Evolutionary conservation across 2,329 filamentous ascomycete genomes (phyloP).

Genomic region (Aspergillus clavatus): DNA sequence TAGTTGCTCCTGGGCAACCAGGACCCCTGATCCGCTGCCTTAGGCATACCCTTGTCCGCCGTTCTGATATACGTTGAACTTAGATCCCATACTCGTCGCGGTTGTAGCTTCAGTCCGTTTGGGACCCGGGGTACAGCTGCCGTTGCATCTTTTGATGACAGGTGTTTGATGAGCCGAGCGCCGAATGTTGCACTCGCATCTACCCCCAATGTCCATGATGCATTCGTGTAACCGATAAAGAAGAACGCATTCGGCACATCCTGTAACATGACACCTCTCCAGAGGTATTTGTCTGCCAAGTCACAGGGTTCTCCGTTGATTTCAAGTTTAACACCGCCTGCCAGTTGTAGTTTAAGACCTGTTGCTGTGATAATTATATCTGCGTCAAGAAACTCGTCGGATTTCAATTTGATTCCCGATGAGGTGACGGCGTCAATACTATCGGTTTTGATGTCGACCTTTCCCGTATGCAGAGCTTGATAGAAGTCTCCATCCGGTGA

Average conservation of each 20-base stretch:
- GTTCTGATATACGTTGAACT: constrained; percentile 25
- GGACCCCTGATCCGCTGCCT: constrained; percentile 22
- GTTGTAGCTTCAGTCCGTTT: constrained; percentile 5
- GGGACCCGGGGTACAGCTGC: constrained; percentile 13
- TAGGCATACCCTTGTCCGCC: constrained; percentile 19
- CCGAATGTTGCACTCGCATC: constrained; percentile 29
- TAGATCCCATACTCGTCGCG: constrained; percentile 19
- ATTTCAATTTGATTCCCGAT: constrained; percentile 43
- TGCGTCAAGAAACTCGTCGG: constrained; percentile 28
- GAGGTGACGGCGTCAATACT: constrained; percentile 45
- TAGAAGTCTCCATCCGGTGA: constrained; percentile 56
- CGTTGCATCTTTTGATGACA: constrained; percentile 9
- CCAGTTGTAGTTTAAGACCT: constrained; percentile 31
- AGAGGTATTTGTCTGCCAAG: constrained; percentile 25
- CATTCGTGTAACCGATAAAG: constrained; percentile 34
- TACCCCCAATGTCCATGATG: constrained; percentile 36
- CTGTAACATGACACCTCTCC: constrained; percentile 34
- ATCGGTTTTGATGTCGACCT: constrained; percentile 48
- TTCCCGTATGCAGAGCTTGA: constrained; percentile 43
- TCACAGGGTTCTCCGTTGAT: constrained; percentile 26
- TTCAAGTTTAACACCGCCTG: constrained; percentile 23
- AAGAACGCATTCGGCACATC: constrained; percentile 34
- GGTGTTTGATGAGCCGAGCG: constrained; percentile 24
- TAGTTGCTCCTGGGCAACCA: constrained; percentile 25
- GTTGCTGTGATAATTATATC: constrained; percentile 40